A percentile compares a stretch with the other conserved stretches of the same genome.
phyloP scores from a whole-genome alignment of 768 basidiomycete species.

The Russula sp. region DNA sequence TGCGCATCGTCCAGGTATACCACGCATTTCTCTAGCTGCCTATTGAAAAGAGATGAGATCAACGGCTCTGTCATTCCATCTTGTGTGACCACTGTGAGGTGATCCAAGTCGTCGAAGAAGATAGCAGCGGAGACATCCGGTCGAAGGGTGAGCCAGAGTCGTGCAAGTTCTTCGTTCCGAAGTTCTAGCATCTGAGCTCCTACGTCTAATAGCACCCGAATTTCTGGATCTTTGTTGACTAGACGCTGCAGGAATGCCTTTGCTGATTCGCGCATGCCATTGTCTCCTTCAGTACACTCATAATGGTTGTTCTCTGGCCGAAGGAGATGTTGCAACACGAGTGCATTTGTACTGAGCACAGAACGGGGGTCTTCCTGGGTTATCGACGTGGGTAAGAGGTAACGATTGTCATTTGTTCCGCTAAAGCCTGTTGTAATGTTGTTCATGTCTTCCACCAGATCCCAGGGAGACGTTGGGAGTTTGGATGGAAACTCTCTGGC shows the following conservation, averaged over 20 bases:
- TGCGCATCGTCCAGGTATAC: constrained; percentile 51
- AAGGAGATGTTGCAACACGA: constrained; percentile 34
- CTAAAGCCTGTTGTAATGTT: constrained; percentile 44
- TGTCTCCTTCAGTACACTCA: constrained; percentile 14
- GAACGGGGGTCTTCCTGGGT: constrained; percentile 32
- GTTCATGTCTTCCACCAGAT: constrained; percentile 37
- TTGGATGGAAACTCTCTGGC: constrained; percentile 43
- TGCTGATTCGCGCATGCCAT: constrained; percentile 17
- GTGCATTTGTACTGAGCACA: constrained; percentile 43
- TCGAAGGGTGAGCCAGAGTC: constrained; percentile 33
- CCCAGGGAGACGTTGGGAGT: constrained; percentile 46
- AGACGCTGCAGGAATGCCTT: constrained; percentile 30
- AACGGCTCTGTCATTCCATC: constrained; percentile 33
- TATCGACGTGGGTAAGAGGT: constrained; percentile 32
- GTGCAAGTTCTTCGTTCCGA: constrained; percentile 35
- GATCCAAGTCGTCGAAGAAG: constrained; percentile 32
- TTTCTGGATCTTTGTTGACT: constrained; percentile 29
- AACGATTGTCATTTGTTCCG: constrained; percentile 45
- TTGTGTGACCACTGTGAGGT: constrained; percentile 32
- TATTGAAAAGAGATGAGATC: constrained; percentile 31
- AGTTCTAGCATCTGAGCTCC: constrained; percentile 52
- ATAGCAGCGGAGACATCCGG: constrained; percentile 34
- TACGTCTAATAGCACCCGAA: constrained; percentile 46
- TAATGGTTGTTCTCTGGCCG: constrained; percentile 36
- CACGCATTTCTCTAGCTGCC: constrained; percentile 34